Percentiles rank a stretch among this genome's conserved stretches.
Conservation (phyloP, 2,329 filamentous ascomycete species). For the Neurospora crassa region DNA sequence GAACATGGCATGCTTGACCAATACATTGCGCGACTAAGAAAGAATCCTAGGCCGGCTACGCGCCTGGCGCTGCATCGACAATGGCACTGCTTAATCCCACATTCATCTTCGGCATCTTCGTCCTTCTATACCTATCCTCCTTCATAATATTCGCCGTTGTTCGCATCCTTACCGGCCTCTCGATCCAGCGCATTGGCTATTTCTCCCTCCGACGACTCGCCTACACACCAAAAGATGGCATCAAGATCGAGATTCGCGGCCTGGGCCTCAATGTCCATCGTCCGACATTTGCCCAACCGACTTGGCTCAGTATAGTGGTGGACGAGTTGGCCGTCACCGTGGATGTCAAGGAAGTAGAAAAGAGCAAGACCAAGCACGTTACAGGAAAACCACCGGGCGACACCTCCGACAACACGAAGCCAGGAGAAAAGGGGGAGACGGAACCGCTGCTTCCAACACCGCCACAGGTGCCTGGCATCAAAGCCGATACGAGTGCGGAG, state of each 20-base stretch:
- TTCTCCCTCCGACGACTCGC: constrained; percentile 84
- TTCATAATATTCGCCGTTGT: constrained; percentile 91
- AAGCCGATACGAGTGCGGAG: constrained; percentile 20
- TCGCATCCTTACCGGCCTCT: constrained; percentile 85
- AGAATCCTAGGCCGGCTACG: not conserved
- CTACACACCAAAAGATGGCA: constrained; percentile 80
- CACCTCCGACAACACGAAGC: constrained; percentile 15
- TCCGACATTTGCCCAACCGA: constrained; percentile 93
- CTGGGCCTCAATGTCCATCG: constrained; percentile 82
- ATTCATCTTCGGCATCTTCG: constrained; percentile 75
- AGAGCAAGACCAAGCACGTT: constrained; percentile 27
- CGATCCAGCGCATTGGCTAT: constrained; percentile 91
- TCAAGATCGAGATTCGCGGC: constrained; percentile 81
- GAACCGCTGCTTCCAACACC: not conserved
- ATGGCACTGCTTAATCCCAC: constrained; percentile 66
- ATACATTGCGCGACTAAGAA: not conserved
- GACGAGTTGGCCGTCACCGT: constrained; percentile 78
- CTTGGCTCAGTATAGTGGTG: constrained; percentile 86
- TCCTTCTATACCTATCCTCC: constrained; percentile 80
- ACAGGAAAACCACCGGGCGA: constrained; percentile 12
- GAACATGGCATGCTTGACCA: not conserved
- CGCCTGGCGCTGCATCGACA: constrained; percentile 18
- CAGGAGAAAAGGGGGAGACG: not conserved
- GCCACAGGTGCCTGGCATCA: constrained; percentile 21
- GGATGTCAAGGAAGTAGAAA: constrained; percentile 59